These are phyloP conservation scores for Nissolia schottii DNA, from an alignment of 306 rosid genomes.

Conservation along the genomic window DNA sequence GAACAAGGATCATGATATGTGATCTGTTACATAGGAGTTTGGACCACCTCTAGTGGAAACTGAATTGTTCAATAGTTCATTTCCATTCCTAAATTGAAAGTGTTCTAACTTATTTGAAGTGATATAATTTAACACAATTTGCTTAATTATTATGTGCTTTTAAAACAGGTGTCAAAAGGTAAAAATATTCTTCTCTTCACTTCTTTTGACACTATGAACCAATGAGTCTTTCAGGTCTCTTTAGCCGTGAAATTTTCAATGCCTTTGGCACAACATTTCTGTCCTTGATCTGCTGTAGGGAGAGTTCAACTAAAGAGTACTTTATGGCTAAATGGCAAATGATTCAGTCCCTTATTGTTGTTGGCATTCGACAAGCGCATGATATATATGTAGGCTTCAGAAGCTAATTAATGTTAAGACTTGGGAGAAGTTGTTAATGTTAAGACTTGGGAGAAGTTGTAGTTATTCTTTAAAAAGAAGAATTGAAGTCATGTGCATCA, in stretches of 20 bases:
- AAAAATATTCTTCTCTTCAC: not conserved
- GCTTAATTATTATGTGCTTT: no score
- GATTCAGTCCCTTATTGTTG: not conserved
- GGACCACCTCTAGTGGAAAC: not conserved
- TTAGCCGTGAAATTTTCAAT: not conserved
- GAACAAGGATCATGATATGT: not conserved
- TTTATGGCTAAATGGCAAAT: not conserved
- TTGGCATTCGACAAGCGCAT: not conserved
- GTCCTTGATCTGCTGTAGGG: not conserved
- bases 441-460: not conserved
- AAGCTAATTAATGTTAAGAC: not conserved
- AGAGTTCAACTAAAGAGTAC: not conserved
- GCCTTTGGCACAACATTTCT: not conserved
- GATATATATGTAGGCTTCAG: not conserved
- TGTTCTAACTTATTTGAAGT: not conserved
- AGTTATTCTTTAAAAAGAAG: not conserved
- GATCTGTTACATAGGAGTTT: not conserved
- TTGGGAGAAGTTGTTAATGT: not conserved
- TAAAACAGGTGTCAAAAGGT: no score
- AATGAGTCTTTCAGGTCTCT: not conserved
- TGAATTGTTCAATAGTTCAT: not conserved
- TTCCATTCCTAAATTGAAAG: not conserved
- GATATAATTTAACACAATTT: not conserved
- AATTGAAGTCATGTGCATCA: not conserved
- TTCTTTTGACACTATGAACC: not conserved